Evolutionary conservation across 2,329 filamentous ascomycete genomes (phyloP), one percentile per base, ranked within the genome.

Genomic region (Claviceps sp.): DNA sequence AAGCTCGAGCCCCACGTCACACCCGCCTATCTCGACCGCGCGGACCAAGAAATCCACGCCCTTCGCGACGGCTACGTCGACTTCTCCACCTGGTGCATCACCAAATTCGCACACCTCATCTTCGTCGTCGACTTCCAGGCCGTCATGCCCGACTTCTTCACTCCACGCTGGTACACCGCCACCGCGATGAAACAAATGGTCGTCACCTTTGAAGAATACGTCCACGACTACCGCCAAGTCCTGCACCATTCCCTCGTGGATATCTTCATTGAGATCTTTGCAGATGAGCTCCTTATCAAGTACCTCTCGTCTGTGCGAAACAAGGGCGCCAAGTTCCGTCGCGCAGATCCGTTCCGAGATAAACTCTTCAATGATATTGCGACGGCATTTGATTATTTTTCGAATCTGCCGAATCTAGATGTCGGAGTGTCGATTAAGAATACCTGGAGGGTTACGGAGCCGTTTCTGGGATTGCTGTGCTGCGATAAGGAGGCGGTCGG

Each of bases 11-110:
- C 86, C 2, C 74, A 93, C 37, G 87, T 96, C 45, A 85, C 87
- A 48, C 80, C 86, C 22, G 81, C 82, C 55, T 96, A 95, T 68
- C 76, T 89, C 65, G 81, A 88, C 58, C 80, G 84, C 50, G 84
- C 85, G 47, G 80, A 83, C 37, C 71, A 74, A 36, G 89, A 96
- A 61, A 74, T 95, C 46, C 81, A 84, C 22, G 70, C 77, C 38
- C 78, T 97, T 42, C 85, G 87, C 47, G 89, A 96, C 67, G 89
- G 88, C 58, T 98, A 97, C 68, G 87, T 98, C 50, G 93, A 98
- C 70, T 80, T 96, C 54, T 89, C 87, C 61, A 95, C 90, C 5
- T 89, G 91, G 75, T 96, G 90, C 70, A 87, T 97, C 62, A 81
- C 81, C 60, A 83, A 85, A 59, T 97, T 97, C 63, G 87, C 88